These are phyloP conservation scores for Raphanus sativus DNA, from an alignment of 345 rosid species.

Conservation along the genomic window DNA sequence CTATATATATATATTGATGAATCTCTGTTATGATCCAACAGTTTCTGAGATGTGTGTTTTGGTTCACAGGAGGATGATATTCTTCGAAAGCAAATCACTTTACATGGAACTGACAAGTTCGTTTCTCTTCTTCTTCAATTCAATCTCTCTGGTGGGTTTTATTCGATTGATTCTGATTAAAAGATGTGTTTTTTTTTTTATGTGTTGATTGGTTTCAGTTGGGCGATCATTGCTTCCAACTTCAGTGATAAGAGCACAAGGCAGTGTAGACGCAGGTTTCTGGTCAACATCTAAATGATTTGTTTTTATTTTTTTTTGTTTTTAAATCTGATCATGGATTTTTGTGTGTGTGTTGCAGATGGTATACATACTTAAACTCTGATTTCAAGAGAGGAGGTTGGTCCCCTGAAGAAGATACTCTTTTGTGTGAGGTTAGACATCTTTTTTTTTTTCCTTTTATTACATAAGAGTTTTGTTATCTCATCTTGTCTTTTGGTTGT, in stretches of 20 bases:
- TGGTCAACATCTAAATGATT: not conserved
- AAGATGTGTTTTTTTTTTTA: not conserved
- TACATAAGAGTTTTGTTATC: slow-evolving; percentile 2
- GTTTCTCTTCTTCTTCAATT: slow-evolving; percentile 19
- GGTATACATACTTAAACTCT: slow-evolving; percentile 94
- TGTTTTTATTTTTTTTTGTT: not conserved
- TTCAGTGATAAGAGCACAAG: slow-evolving; percentile 93
- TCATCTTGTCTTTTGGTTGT: slow-evolving; percentile 30
- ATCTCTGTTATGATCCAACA: slow-evolving; percentile 15
- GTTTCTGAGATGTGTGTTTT: slow-evolving; percentile 17
- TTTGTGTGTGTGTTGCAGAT: slow-evolving; percentile 48
- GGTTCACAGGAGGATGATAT: slow-evolving; percentile 81
- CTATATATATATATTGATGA: slow-evolving; percentile 9
- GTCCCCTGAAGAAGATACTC: slow-evolving; percentile 97
- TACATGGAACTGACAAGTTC: slow-evolving; percentile 90
- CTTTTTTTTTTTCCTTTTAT: not conserved
- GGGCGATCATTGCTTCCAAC: slow-evolving; percentile 91
- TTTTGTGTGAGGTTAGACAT: slow-evolving; percentile 76
- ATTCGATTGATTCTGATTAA: slow-evolving; percentile 24
- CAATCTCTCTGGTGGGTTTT: not conserved
- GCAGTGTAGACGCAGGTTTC: slow-evolving; percentile 94
- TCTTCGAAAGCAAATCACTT: slow-evolving; percentile 72
- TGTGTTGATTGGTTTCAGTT: slow-evolving; percentile 49
- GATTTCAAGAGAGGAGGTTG: slow-evolving; percentile 99
- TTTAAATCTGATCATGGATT: slow-evolving; percentile 23